Conservation (phyloP, 2,329 filamentous ascomycete species). For the Macrophomina phaseolina region DNA sequence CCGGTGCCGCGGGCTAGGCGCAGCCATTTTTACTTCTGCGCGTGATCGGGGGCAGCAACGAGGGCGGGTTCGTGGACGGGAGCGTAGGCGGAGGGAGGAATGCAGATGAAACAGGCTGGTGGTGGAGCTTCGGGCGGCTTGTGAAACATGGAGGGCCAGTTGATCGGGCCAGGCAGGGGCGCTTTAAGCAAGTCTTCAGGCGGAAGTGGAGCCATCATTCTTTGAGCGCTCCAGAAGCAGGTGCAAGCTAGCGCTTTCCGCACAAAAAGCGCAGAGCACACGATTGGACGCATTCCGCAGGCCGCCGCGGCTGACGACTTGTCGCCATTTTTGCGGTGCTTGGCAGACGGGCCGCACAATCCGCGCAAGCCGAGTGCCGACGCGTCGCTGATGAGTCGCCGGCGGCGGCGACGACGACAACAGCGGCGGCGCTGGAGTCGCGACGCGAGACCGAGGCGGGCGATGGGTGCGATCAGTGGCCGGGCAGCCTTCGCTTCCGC, state of each 20-base stretch:
- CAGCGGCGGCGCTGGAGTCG: no score
- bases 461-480: background rate
- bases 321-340: constrained; percentile 13
- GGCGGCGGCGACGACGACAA: background rate
- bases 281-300: constrained; percentile 1
- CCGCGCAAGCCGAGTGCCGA: constrained; percentile 26
- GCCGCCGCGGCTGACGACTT: constrained; percentile 19
- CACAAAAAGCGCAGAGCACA: constrained; percentile 22
- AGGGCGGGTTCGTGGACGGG: constrained; percentile 11
- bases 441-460: background rate
- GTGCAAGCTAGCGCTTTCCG: constrained; percentile 3
- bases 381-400: background rate
- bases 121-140: constrained; percentile 13
- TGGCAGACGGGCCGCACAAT: constrained; percentile 30
- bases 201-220: constrained; percentile 8
- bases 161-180: background rate
- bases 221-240: background rate
- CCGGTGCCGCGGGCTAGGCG: constrained; percentile 27
- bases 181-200: constrained; percentile 13
- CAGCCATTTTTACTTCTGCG: constrained; percentile 9
- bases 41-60: constrained; percentile 32
- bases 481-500: background rate
- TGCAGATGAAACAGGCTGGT: constrained; percentile 14
- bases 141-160: constrained; percentile 6
- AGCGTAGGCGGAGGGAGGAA: constrained; percentile 12